Percentiles rank a stretch among this genome's conserved stretches.
These are phyloP conservation scores for Fragosphaeria purpurea DNA, from an alignment of 2,329 filamentous ascomycete genomes.

Conservation along the genomic window DNA sequence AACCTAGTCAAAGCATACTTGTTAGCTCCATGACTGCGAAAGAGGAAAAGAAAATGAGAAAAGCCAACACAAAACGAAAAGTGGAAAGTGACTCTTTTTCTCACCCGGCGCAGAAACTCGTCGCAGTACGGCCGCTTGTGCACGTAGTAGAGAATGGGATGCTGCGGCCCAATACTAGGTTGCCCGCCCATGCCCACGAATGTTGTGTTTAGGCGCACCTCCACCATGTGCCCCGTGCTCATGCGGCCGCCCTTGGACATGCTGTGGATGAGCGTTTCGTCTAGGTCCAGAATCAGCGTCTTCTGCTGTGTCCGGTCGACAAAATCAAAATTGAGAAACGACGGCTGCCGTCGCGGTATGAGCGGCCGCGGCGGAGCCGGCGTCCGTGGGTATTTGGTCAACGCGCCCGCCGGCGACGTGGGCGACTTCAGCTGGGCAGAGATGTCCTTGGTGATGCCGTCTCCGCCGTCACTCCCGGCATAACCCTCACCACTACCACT, in stretches of 20 bases:
- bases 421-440: slow-evolving; percentile 87
- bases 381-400: slow-evolving; percentile 84
- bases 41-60: no score
- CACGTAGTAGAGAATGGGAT: slow-evolving; percentile 96
- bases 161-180: slow-evolving; percentile 65
- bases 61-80: no score
- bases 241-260: slow-evolving; percentile 94
- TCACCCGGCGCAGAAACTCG: slow-evolving; percentile 79
- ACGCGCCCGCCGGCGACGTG: slow-evolving; percentile 65
- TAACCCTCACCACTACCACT: background rate
- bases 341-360: slow-evolving; percentile 80
- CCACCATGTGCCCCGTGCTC: slow-evolving; percentile 97
- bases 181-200: slow-evolving; percentile 57
- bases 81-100: slow-evolving; percentile 8
- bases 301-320: slow-evolving; percentile 58
- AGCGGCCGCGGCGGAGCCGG: slow-evolving; percentile 83
- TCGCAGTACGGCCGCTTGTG: slow-evolving; percentile 97
- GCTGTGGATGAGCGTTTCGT: slow-evolving; percentile 96
- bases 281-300: slow-evolving; percentile 88
- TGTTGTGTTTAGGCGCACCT: slow-evolving; percentile 76
- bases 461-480: slow-evolving; percentile 23
- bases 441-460: slow-evolving; percentile 37
- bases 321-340: slow-evolving; percentile 59
- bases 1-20: slow-evolving; percentile 40
- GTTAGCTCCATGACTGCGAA: background rate